Evolutionary conservation across 345 rosid genomes (phyloP).

Genomic region (Gossypium mustelinum): DNA sequence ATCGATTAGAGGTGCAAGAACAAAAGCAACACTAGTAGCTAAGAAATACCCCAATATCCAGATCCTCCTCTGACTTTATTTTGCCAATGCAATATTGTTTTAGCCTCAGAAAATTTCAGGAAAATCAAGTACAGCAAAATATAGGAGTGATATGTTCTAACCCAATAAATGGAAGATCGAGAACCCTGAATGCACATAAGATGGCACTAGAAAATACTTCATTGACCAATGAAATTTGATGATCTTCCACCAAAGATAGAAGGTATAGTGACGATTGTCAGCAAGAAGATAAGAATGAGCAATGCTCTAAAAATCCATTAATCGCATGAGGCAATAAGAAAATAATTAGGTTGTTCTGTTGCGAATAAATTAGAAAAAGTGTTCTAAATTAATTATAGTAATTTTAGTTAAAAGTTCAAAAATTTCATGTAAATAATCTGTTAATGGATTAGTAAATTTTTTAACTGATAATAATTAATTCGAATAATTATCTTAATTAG

Average conservation of each 20-base stretch:
- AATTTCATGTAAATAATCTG: accelerated
- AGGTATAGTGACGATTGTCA: conserved; percentile 90
- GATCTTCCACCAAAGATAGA: conserved; percentile 85
- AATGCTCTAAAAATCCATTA: conserved; percentile 46
- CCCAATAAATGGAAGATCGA: conserved; percentile 63
- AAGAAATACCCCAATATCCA: conserved; percentile 72
- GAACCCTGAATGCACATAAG: conserved; percentile 79
- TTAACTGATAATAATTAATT: no score
- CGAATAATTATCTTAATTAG: no score
- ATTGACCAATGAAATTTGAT: conserved; percentile 64
- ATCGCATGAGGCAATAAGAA: conserved; percentile 7
- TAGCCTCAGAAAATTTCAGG: background rate
- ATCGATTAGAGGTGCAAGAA: conserved; percentile 88
- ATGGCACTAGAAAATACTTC: conserved; percentile 70
- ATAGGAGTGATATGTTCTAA: conserved; percentile 24
- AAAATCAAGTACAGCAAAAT: background rate
- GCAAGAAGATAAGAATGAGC: conserved; percentile 95
- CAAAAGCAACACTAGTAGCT: conserved; percentile 71
- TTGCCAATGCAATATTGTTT: conserved; percentile 33
- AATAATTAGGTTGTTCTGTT: no score
- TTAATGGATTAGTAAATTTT: no score
- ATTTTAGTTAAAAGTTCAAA: no score
- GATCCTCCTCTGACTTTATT: conserved; percentile 42
- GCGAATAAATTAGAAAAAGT: no score
- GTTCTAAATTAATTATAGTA: no score